phyloP scores from a whole-genome alignment of 1,284 basidiomycete genomes.

The Kalmanozyma brasiliensis region DNA sequence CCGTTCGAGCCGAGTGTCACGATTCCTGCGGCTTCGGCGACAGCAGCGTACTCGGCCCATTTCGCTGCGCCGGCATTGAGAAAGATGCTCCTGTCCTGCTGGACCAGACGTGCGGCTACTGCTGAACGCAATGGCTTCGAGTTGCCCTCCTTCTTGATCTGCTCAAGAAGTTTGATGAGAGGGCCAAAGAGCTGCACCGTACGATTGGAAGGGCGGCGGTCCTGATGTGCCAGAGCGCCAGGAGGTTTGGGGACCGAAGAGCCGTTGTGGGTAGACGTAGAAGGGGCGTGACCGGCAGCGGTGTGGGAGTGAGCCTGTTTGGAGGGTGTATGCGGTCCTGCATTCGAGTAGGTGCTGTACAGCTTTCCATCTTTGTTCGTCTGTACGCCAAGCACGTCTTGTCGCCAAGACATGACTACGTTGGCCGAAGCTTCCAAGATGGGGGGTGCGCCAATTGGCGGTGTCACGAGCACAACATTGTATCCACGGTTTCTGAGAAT shows the following conservation, averaged over 20 bases:
- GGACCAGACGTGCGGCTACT: conserved; percentile 43
- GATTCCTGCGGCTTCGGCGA: conserved; percentile 57
- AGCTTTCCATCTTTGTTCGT: conserved; percentile 45
- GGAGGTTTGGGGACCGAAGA: conserved; percentile 22
- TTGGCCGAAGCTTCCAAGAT: conserved; percentile 61
- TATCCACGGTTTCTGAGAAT: conserved; percentile 58
- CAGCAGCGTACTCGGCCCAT: conserved; percentile 58
- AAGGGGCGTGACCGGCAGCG: neutral
- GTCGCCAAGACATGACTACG: conserved; percentile 57
- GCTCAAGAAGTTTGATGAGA: conserved; percentile 49
- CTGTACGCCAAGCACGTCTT: conserved; percentile 59
- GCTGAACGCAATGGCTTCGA: conserved; percentile 45
- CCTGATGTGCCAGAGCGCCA: conserved; percentile 21
- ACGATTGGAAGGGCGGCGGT: conserved; percentile 39
- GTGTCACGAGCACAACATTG: conserved; percentile 55
- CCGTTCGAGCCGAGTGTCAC: conserved; percentile 49
- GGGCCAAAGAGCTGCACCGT: conserved; percentile 50
- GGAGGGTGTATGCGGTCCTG: conserved; percentile 23
- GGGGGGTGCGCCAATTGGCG: conserved; percentile 57
- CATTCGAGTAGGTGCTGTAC: conserved; percentile 36
- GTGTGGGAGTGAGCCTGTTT: conserved; percentile 10
- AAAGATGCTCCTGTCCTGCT: conserved; percentile 46
- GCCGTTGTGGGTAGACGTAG: conserved; percentile 1
- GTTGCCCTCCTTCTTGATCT: conserved; percentile 51
- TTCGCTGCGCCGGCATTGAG: conserved; percentile 50